Evolutionary conservation across 768 basidiomycete genomes (phyloP), one percentile per base, ranked within the genome.

Genomic region (Podaxis sp.): DNA sequence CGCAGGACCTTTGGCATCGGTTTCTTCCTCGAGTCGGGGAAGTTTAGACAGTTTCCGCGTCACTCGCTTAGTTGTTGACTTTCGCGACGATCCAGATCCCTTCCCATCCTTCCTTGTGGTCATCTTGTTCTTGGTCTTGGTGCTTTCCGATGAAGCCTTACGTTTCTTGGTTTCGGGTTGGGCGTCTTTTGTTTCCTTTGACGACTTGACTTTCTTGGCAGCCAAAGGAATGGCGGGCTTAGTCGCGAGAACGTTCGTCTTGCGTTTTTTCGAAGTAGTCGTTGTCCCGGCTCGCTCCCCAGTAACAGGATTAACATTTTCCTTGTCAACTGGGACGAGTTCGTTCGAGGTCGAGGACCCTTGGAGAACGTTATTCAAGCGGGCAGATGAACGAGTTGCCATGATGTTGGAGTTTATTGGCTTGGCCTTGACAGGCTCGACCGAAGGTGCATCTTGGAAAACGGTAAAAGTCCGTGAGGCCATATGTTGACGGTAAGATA

Each of bases 231-330:
- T 61, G 27, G 76, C 72, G 1, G 76, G 67, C 69, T 89, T 89
- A 44, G 82, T 81, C 23, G 80, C 74, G 51, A 89, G 82, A 0
- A 80, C 82, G 50, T 71, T 73, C 0, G 83, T 86, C 70, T 89
- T 89, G 62, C 88, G 81, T 69, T 89, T 89, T 75, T 89, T 89
- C 16, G 73, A 71, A 58, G 62, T 68, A 4, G 64, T 65, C 14
- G 74, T 67, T 16, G 78, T 67, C 37, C 76, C 80, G 2, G 85
- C 72, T 38, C 82, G 84, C 61, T 82, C 80, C 5, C 90, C 90
- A 2, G 90, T 91, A 66, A 87, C 63, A 48, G 90, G 90, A 70
- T 91, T 80, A 47, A 86, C 76, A 69, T 92, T 92, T 74, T 92
- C 90, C 79, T 92, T 92, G 76, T 91, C 88, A 42, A 76, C 66